Evolutionary conservation across 306 rosid genomes (phyloP).

Genomic region (Astragalus glycyphyllos): DNA sequence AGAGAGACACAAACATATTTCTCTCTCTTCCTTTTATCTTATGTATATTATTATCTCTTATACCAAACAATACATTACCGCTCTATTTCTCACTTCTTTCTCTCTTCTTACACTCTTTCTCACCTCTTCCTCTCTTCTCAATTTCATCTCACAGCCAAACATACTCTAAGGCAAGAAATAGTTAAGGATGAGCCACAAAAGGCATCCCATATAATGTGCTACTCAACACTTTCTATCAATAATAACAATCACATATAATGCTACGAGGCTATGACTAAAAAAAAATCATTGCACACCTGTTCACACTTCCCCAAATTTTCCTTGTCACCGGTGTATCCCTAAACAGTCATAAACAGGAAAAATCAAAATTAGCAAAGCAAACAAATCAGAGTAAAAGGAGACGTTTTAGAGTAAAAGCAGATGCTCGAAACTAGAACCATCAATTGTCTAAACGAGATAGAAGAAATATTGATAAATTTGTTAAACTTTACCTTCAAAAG

Average conservation of each 20-base stretch:
- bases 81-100: too few species aligned
- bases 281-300: slow-evolving; percentile 69
- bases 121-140: too few species aligned
- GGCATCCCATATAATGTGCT: slow-evolving; percentile 16
- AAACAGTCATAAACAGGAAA: slow-evolving; percentile 43
- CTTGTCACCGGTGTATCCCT: slow-evolving; percentile 90
- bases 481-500: slow-evolving; percentile 80
- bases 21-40: too few species aligned
- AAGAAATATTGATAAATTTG: slow-evolving; percentile 27
- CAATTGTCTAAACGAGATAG: slow-evolving; percentile 32
- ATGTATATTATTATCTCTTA: too few species aligned
- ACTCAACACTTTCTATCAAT: slow-evolving; percentile 1
- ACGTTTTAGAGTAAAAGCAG: slow-evolving; percentile 28
- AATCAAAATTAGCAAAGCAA: slow-evolving; percentile 45
- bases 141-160: too few species aligned
- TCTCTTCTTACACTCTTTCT: too few species aligned
- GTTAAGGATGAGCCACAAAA: slow-evolving; percentile 19
- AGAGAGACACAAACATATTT: too few species aligned
- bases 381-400: slow-evolving; percentile 23
- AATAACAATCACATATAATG: slow-evolving; percentile 34
- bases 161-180: not conserved
- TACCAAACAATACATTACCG: too few species aligned
- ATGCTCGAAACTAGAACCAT: slow-evolving; percentile 34
- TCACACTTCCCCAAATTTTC: slow-evolving; percentile 91
- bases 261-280: slow-evolving; percentile 37